A percentile compares a stretch with the other conserved stretches of the same genome.
phyloP scores from a whole-genome alignment of 352 stramenopile species.

The Globisporangium paddicum region DNA sequence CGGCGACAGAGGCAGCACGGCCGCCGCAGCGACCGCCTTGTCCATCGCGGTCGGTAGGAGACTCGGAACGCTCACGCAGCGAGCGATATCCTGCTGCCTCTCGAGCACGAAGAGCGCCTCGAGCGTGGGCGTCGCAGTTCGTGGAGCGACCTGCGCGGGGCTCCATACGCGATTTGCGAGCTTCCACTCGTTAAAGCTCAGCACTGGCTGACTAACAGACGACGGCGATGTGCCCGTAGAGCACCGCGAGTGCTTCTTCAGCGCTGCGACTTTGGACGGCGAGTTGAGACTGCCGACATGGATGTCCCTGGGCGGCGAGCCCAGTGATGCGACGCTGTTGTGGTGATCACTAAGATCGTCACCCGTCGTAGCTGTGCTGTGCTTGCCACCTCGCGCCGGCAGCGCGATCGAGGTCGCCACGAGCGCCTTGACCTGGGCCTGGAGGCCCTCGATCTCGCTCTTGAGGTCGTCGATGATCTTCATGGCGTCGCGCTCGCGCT shows the following conservation, averaged over 20 bases:
- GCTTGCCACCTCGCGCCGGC: neutral
- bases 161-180: conserved; percentile 45
- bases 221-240: neutral
- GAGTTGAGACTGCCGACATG: conserved; percentile 1
- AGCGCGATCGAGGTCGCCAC: conserved; percentile 15
- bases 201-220: conserved; percentile 9
- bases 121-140: conserved; percentile 29
- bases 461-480: conserved; percentile 68
- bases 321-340: neutral
- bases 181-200: conserved; percentile 68
- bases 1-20: neutral
- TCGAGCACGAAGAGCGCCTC: conserved; percentile 18
- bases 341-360: neutral
- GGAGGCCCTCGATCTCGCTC: conserved; percentile 46
- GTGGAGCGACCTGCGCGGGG: conserved; percentile 6
- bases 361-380: neutral
- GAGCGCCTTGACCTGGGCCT: conserved; percentile 44
- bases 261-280: conserved; percentile 9
- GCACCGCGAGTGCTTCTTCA: conserved; percentile 11
- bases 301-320: conserved; percentile 9
- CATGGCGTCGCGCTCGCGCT: conserved; percentile 56
- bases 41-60: conserved; percentile 60
- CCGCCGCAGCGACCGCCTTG: conserved; percentile 20
- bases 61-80: conserved; percentile 52
- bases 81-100: conserved; percentile 32